Evolutionary conservation across 148 eudicot genomes (phyloP).

Genomic region (Rhododendron griersonianum): DNA sequence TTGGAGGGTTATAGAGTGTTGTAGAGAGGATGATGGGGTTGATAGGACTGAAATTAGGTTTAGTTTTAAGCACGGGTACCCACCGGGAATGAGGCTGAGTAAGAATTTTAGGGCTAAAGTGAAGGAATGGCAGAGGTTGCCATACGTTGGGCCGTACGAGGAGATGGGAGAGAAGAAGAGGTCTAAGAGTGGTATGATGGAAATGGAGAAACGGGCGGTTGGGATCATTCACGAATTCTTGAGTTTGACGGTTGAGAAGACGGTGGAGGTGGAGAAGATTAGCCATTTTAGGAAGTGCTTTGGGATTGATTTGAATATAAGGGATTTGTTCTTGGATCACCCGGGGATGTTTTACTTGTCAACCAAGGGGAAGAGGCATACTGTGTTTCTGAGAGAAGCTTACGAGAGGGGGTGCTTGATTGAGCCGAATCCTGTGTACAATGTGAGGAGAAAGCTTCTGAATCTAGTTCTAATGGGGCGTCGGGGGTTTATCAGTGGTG

Average conservation of each 20-base stretch:
- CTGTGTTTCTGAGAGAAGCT: slow-evolving; percentile 86
- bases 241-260: slow-evolving; percentile 91
- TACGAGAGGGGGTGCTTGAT: slow-evolving; percentile 83
- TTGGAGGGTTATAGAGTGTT: slow-evolving; percentile 82
- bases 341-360: slow-evolving; percentile 96
- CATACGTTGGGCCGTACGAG: slow-evolving; percentile 76
- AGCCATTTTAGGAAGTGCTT: slow-evolving; percentile 91
- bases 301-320: slow-evolving; percentile 78
- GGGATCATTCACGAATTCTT: slow-evolving; percentile 90
- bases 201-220: slow-evolving; percentile 78
- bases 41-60: slow-evolving; percentile 58
- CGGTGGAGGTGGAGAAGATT: slow-evolving; percentile 94
- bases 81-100: slow-evolving; percentile 80
- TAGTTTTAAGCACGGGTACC: slow-evolving; percentile 81
- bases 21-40: slow-evolving; percentile 57
- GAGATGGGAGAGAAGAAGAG: slow-evolving; percentile 42
- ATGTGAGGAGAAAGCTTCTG: slow-evolving; percentile 78
- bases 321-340: slow-evolving; percentile 93
- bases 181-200: slow-evolving; percentile 47
- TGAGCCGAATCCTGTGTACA: slow-evolving; percentile 68
- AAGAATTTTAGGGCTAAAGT: slow-evolving; percentile 69
- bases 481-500: slow-evolving; percentile 40
- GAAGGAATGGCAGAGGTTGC: slow-evolving; percentile 75
- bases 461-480: slow-evolving; percentile 66
- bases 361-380: slow-evolving; percentile 78